A percentile compares a stretch with the other conserved stretches of the same genome.
Evolutionary conservation across 208 protist species (phyloP).

Genomic region (Trichomonas vaginalis): DNA sequence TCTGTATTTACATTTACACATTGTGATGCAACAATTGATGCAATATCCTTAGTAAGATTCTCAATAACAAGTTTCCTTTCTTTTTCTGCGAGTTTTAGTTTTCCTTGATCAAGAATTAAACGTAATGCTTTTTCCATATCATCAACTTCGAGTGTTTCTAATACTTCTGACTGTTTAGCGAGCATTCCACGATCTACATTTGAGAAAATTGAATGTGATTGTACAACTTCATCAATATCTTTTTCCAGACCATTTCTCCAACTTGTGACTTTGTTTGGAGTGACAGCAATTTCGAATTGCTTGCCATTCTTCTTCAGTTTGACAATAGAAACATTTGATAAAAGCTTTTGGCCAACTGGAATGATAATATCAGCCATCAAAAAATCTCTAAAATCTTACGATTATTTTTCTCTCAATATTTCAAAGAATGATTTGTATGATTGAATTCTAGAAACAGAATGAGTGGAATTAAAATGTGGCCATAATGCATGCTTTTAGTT

Average conservation of each 20-base stretch:
- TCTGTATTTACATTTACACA: slow-evolving; percentile 8
- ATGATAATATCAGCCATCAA: background rate
- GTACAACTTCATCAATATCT: slow-evolving; percentile 10
- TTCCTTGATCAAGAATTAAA: background rate
- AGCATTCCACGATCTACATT: slow-evolving; percentile 11
- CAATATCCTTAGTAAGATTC: slow-evolving; percentile 10
- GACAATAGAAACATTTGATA: background rate
- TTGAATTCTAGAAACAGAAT: no score
- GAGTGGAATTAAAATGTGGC: no score
- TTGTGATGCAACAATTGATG: slow-evolving; percentile 11
- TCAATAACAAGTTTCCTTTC: background rate
- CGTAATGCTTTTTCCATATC: background rate
- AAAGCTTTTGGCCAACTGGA: background rate
- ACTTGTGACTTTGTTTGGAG: background rate
- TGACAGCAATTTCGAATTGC: slow-evolving; percentile 6
- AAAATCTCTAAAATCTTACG: background rate
- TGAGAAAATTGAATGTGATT: slow-evolving; percentile 1
- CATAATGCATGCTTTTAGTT: no score
- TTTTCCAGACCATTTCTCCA: background rate
- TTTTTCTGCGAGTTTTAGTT: background rate
- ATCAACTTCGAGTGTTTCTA: background rate
- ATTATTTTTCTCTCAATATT: background rate
- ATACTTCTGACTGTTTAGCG: background rate
- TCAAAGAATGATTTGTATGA: no score
- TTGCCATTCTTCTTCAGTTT: background rate